Conservation (phyloP, 2,329 filamentous ascomycete genomes). For the Aspergillus sp. region DNA sequence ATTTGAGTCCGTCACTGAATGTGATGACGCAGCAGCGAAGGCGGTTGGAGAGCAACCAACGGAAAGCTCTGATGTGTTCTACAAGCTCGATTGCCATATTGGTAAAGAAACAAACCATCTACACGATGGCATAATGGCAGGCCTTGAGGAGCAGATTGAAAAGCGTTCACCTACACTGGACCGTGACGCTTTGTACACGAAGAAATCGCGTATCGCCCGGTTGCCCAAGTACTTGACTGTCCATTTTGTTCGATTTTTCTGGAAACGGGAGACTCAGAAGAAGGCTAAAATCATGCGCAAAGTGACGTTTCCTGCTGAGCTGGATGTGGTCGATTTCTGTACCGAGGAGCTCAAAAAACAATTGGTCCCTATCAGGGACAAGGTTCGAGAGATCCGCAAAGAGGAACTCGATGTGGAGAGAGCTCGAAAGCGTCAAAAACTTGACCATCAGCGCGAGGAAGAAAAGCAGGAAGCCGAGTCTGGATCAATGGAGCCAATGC, state of each 20-base stretch:
- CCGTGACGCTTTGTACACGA: conserved; percentile 79
- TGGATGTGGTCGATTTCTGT: conserved; percentile 93
- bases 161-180: conserved; percentile 76
- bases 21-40: conserved; percentile 73
- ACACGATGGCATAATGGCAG: conserved; percentile 77
- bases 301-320: conserved; percentile 89
- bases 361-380: conserved; percentile 88
- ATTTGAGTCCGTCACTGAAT: conserved; percentile 73
- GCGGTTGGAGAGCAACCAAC: conserved; percentile 68
- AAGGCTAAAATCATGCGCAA: conserved; percentile 99
- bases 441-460: conserved; percentile 53
- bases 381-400: conserved; percentile 90
- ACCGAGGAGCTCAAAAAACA: conserved; percentile 80
- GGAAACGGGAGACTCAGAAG: conserved; percentile 92
- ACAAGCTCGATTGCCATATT: conserved; percentile 96
- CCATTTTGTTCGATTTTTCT: conserved; percentile 97
- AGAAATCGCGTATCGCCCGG: conserved; percentile 82
- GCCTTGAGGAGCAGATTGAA: conserved; percentile 82
- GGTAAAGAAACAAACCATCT: conserved; percentile 82
- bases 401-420: conserved; percentile 92
- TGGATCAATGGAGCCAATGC: conserved; percentile 35
- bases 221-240: conserved; percentile 93
- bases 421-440: conserved; percentile 85
- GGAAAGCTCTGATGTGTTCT: conserved; percentile 67
- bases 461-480: conserved; percentile 38